Base-by-base conservation (phyloP, 2,329 filamentous ascomycete genomes). In the Botrytis squamosa region DNA sequence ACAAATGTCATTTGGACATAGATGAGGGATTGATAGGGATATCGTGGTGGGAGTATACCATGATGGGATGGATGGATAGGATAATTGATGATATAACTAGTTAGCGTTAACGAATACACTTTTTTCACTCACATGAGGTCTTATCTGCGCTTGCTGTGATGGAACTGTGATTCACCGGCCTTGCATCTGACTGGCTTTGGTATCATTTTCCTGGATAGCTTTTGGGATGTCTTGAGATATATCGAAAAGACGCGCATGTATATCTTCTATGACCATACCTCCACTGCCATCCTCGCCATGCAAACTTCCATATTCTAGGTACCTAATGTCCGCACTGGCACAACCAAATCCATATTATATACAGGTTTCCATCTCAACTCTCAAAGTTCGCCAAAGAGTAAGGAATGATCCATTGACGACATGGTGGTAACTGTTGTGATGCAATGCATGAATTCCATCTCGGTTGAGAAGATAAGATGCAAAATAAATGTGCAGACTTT, bases 61-160 rank as follows among this genome's bases (percentile, higher is more conserved):
- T 73, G 65, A 57, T 71, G 70, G 73, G n/a, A 73, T 64, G 60
- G 36, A 44, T 69, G 16, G 72, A 69, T 71, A 74, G 67, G 72
- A 73, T 71, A 74, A 64, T 29, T 69, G 73, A 74, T 63, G 71
- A 74, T 74, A 59, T 44, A 46, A 38, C 49, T 70, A 36, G n/a
- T 65, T 70, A 62, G 76, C 77, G 72, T 76, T 75, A 69, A 69
- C 66, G 66, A 69, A 69, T 42, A 59, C n/a, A 44, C 33, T 16
- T 71, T 71, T 57, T 40, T 40, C 44, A 33, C 16, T 42, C 16
- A 52, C 4, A 57, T 33, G 18, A 49, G 22, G 4, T 40, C 9
- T 52, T 0, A 40, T 29, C 5, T 8, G 16, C 52, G 14, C 16
- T 29, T 38, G 42, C 22, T 68, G 44, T 36, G 29, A 8, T 36